A percentile compares a stretch with the other conserved stretches of the same genome.
Evolutionary conservation across 129 eudicot genomes (phyloP).

Genomic region (Flaveria robusta): DNA sequence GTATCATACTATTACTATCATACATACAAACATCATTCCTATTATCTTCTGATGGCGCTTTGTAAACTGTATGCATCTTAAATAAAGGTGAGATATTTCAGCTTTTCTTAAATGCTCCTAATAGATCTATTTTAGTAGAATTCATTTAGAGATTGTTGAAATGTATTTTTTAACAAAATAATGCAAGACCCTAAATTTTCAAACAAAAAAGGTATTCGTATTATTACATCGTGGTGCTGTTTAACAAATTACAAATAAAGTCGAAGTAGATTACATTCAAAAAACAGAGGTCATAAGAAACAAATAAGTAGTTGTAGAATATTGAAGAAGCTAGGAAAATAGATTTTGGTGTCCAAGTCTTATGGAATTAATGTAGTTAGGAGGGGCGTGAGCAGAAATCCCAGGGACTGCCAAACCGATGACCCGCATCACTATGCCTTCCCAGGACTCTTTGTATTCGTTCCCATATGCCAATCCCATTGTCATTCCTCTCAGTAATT

Average conservation of each 20-base stretch:
- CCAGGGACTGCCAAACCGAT: slow-evolving; percentile 79
- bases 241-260: no score
- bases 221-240: no score
- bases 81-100: background rate
- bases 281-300: no score
- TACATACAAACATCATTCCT: background rate
- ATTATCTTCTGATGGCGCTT: background rate
- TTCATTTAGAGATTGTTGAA: background rate
- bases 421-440: slow-evolving; percentile 50
- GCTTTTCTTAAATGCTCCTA: background rate
- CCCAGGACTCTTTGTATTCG: slow-evolving; percentile 78
- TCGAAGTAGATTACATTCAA: no score
- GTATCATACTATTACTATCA: background rate
- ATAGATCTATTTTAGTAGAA: background rate
- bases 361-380: slow-evolving; percentile 72
- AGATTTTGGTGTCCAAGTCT: slow-evolving; percentile 57
- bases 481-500: slow-evolving; percentile 61
- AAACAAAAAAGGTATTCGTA: no score
- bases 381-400: slow-evolving; percentile 82
- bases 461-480: slow-evolving; percentile 57
- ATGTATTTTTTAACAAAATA: background rate
- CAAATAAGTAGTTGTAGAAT: no score
- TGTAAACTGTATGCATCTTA: background rate
- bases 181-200: no score
- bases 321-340: no score